Evolutionary conservation across 441 rosid species (phyloP).

Genomic region (Mallotus repandus): DNA sequence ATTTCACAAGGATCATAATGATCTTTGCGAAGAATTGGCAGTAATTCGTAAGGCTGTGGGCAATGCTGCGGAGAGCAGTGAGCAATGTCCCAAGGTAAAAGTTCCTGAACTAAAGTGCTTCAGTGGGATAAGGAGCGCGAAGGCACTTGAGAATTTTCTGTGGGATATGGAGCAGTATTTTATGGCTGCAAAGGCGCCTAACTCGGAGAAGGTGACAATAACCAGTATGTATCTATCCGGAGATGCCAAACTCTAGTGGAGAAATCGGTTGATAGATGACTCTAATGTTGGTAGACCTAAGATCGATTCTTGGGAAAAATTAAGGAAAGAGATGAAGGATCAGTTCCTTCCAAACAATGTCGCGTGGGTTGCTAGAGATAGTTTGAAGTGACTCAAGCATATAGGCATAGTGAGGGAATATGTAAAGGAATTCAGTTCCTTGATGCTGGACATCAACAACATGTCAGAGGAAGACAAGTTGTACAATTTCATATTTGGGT

Average conservation of each 20-base stretch:
- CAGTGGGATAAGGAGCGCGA: no score
- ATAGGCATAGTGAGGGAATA: rapidly evolving
- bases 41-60: no score
- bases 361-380: background rate
- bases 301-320: background rate
- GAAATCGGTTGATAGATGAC: background rate
- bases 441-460: background rate
- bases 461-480: background rate
- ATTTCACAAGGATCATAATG: no score
- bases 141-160: background rate
- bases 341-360: background rate
- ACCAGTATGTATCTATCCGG: background rate
- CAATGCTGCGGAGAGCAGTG: no score
- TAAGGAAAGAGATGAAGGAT: background rate
- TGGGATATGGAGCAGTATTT: background rate
- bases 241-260: background rate
- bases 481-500: no score
- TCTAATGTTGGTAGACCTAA: background rate
- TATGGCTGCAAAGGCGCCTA: no score
- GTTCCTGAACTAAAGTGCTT: no score
- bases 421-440: background rate
- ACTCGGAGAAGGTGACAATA: background rate
- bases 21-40: no score
- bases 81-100: no score
- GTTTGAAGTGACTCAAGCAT: background rate